A percentile compares a stretch with the other conserved stretches of the same genome.
Evolutionary conservation across 2,329 filamentous ascomycete species (phyloP).

Genomic region (Colletotrichum musae): DNA sequence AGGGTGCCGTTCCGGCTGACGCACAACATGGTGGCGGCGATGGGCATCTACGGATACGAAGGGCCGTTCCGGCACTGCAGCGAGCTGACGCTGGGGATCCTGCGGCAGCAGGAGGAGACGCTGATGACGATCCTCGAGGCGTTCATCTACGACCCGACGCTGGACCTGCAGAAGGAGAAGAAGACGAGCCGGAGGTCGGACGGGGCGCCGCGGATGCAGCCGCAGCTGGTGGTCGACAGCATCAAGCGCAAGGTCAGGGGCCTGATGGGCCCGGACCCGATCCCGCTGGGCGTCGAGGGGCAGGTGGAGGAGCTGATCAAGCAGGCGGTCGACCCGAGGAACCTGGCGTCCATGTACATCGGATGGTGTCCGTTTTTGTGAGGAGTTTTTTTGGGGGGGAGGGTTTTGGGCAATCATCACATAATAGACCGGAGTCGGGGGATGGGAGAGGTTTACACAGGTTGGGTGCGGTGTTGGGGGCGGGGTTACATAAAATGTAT

Average conservation of each 20-base stretch:
- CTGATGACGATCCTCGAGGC: constrained; percentile 98
- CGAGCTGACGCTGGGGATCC: constrained; percentile 86
- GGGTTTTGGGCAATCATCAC: background rate
- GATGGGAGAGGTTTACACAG: too few relatives aligned
- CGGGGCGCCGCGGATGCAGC: constrained; percentile 64
- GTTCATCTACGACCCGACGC: constrained; percentile 96
- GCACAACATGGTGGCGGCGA: constrained; percentile 98
- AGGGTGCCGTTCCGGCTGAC: constrained; percentile 96
- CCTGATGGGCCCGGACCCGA: constrained; percentile 86
- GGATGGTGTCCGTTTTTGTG: constrained; percentile 82
- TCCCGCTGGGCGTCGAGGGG: constrained; percentile 94
- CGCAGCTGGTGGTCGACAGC: constrained; percentile 86
- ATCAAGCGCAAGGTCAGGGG: constrained; percentile 91
- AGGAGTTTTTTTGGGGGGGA: background rate
- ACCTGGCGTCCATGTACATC: constrained; percentile 95
- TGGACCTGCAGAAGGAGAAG: constrained; percentile 87
- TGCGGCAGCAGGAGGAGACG: constrained; percentile 94
- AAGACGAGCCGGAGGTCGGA: constrained; percentile 62
- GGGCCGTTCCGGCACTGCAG: constrained; percentile 92
- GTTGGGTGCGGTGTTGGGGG: constrained; percentile 14
- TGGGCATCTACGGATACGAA: constrained; percentile 95
- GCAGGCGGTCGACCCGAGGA: constrained; percentile 84
- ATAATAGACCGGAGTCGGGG: background rate
- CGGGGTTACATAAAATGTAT: constrained; percentile 5
- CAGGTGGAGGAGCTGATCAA: constrained; percentile 97